Percentiles rank a stretch among this genome's conserved stretches.
Conservation (phyloP, 306 rosid species). For the Quercus engelmannii region DNA sequence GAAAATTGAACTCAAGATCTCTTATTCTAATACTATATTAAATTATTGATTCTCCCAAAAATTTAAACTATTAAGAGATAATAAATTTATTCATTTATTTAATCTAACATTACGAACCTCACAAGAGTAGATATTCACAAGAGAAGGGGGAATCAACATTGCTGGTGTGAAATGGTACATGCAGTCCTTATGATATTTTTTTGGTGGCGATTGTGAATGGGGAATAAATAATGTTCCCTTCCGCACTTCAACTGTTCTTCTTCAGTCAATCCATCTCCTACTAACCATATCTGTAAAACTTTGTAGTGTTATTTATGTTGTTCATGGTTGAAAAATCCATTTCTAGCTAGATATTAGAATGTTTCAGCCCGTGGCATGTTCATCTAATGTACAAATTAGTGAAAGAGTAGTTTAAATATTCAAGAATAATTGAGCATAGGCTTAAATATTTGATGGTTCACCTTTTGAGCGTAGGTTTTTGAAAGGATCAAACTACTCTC, state of each 20-base stretch:
- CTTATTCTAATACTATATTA: no score
- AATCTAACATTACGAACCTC: conserved; percentile 40
- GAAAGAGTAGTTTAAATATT: no score
- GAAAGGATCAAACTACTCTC: conserved; percentile 36
- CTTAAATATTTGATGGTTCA: not conserved
- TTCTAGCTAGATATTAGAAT: no score
- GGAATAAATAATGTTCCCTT: conserved; percentile 74
- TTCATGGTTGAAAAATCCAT: no score
- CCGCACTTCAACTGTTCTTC: conserved; percentile 60
- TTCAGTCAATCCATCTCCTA: conserved; percentile 51
- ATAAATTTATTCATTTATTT: no score
- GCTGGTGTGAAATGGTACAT: conserved; percentile 64
- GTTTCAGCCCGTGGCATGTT: no score
- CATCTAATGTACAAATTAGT: no score
- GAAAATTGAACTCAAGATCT: no score
- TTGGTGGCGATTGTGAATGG: conserved; percentile 61
- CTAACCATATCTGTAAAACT: conserved; percentile 54
- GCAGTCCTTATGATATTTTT: conserved; percentile 58
- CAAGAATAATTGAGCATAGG: no score
- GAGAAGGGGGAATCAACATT: conserved; percentile 47
- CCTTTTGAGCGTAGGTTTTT: conserved; percentile 36
- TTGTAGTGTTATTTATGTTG: no score
- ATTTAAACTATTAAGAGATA: no score
- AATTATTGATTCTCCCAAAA: no score
- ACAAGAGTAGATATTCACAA: conserved; percentile 61